phyloP scores from a whole-genome alignment of 768 basidiomycete species.

The Lentinula edodes region DNA sequence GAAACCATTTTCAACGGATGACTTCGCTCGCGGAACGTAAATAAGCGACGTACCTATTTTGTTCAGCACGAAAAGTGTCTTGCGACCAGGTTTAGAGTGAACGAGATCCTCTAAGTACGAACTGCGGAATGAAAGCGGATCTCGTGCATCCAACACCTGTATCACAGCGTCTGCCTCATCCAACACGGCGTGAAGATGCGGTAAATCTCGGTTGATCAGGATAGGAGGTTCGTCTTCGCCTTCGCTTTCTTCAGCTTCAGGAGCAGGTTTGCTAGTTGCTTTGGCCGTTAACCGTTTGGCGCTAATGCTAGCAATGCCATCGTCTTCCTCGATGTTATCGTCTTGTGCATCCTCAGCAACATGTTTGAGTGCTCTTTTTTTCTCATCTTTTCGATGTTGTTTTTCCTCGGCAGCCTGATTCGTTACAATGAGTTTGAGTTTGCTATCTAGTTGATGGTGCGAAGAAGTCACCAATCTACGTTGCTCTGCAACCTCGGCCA shows the following conservation, averaged over 20 bases:
- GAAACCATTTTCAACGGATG: background rate
- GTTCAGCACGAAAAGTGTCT: constrained; percentile 63
- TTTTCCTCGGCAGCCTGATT: constrained; percentile 74
- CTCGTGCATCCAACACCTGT: constrained; percentile 80
- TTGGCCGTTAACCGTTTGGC: constrained; percentile 33
- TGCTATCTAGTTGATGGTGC: background rate
- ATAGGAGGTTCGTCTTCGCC: constrained; percentile 50
- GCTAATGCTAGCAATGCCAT: constrained; percentile 40
- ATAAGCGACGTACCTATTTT: constrained; percentile 67
- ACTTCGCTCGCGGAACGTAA: background rate
- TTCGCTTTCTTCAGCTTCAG: constrained; percentile 22
- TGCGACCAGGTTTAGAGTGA: constrained; percentile 34
- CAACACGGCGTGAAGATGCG: constrained; percentile 60
- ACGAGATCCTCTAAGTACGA: constrained; percentile 52
- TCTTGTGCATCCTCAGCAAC: constrained; percentile 30
- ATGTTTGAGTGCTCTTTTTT: constrained; percentile 32
- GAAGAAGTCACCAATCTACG: constrained; percentile 55
- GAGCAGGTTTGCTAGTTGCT: constrained; percentile 23
- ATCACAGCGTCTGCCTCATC: constrained; percentile 75
- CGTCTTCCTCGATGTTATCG: constrained; percentile 28
- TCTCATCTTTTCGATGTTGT: constrained; percentile 60
- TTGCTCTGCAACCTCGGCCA: constrained; percentile 84
- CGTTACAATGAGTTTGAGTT: background rate
- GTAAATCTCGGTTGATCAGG: constrained; percentile 58
- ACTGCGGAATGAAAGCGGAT: constrained; percentile 71